Conservation (phyloP, 1,284 basidiomycete species). For the Coniophora puteana region DNA sequence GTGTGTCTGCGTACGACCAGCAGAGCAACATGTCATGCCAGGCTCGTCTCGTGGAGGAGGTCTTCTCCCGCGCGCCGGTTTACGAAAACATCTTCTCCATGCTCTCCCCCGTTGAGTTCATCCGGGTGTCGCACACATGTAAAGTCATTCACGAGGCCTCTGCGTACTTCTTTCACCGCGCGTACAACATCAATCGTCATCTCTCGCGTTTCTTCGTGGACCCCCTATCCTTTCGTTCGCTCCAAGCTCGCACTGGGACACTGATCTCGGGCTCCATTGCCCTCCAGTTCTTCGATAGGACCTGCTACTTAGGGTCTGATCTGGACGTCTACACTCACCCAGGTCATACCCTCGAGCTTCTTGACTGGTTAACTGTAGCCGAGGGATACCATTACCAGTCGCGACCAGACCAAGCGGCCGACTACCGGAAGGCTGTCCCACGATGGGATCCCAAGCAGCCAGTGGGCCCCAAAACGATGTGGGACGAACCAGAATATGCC, state of each 20-base stretch:
- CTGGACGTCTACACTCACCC: conserved; percentile 38
- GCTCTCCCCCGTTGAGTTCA: conserved; percentile 4
- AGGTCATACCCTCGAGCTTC: conserved; percentile 14
- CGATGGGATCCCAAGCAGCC: conserved; percentile 7
- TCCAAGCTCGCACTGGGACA: conserved; percentile 36
- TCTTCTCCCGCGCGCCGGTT: conserved; percentile 8
- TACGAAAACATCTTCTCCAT: conserved; percentile 9
- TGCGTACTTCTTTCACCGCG: conserved; percentile 2
- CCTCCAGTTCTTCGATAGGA: conserved; percentile 40
- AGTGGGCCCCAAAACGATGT: conserved; percentile 8
- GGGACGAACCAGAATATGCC: conserved; percentile 4
- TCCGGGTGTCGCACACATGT: conserved; percentile 5
- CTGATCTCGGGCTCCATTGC: conserved; percentile 44
- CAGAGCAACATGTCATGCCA: not conserved
- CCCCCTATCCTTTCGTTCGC: conserved; percentile 31
- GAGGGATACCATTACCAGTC: conserved; percentile 25
- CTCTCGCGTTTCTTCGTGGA: conserved; percentile 11
- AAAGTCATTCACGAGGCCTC: conserved; percentile 1
- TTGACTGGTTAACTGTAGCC: conserved; percentile 16
- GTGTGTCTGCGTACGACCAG: too few species aligned
- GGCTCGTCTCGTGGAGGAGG: conserved; percentile 1
- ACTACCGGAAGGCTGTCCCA: conserved; percentile 1
- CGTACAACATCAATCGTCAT: conserved; percentile 8
- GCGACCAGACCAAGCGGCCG: conserved; percentile 1
- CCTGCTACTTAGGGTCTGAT: conserved; percentile 37